Evolutionary conservation across 306 rosid species (phyloP).

Genomic region (Luffa aegyptiaca): DNA sequence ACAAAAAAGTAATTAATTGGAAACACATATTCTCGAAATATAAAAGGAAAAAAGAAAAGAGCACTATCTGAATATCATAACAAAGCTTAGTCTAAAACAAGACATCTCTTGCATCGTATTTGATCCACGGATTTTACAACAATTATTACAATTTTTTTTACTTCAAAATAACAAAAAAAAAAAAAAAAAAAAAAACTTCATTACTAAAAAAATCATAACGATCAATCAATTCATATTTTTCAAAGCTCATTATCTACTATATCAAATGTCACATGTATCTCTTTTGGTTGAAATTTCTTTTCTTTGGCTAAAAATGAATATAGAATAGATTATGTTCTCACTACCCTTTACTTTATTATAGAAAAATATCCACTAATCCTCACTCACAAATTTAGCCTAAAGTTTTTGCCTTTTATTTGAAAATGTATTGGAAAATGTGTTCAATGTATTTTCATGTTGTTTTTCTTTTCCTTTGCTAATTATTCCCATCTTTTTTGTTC

Average conservation of each 20-base stretch:
- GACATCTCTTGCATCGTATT: not conserved
- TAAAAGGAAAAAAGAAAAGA: not conserved
- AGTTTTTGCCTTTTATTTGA: conserved; percentile 5
- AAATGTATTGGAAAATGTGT: conserved; percentile 3
- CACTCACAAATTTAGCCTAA: not conserved
- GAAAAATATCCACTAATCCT: not conserved
- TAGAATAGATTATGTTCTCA: not conserved
- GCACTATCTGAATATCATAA: too few species aligned
- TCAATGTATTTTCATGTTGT: not conserved
- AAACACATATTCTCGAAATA: not conserved
- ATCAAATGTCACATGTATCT: not conserved
- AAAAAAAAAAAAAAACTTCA: too few species aligned
- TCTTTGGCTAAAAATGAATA: not conserved
- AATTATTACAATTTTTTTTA: too few species aligned
- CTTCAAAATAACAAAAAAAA: too few species aligned
- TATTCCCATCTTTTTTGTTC: not conserved
- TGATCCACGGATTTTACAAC: too few species aligned
- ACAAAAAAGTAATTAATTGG: not conserved
- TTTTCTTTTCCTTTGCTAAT: not conserved
- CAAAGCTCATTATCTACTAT: not conserved
- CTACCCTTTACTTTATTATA: not conserved
- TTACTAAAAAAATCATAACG: not conserved
- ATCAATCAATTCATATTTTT: not conserved
- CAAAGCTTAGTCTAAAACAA: not conserved
- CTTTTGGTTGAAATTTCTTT: not conserved